Base-by-base conservation (phyloP, 805 yeast genomes). In the Dipodascopsis uninucleata region DNA sequence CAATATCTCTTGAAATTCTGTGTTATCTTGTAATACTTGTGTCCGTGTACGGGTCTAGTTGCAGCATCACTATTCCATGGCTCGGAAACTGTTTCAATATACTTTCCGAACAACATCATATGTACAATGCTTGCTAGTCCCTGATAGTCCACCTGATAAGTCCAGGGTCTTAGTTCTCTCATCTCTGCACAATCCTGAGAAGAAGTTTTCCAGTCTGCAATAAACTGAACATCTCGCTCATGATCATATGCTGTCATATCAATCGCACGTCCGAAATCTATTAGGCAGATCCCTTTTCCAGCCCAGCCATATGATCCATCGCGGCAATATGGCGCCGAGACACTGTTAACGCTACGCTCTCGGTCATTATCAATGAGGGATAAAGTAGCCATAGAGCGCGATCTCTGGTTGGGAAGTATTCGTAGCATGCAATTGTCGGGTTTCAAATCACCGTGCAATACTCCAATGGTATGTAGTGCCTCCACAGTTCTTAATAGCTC, bases 391-490 rank as follows among this genome's bases (percentile, higher is more conserved):
- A 39, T 39, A 10, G 57, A 31, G 12, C 26, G 20, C 28, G 40
- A 43, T 31, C 45, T 53, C 39, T 36, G 45, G 39, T 0, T 47
- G 52, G 22, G 57, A 45, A 67, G 65, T 31, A 83, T 70, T 31
- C 83, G 64, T 0, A 86, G 59, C 94, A 88, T 83, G 53, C 93
- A 84, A 60, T 87, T 88, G 52, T 85, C 95, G 0, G 95, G 82
- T 59, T 83, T 85, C 42, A 88, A 63, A 61, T 88, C 95, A 1
- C 95, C 94, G 65, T 88, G 96, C 9, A 88, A 69, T 1, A 88
- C 78, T 0, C 81, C 81, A 12, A 74, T 63, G 0, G 63, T 61
- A 58, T 88, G 96, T n/a, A 89, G 62, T 1, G 67, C 62, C 40
- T 78, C 79, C 4, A 86, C 64, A 0, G 77, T 70, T 32, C 76